phyloP scores from a whole-genome alignment of 805 yeast species.

The Zygotorulaspora danielsina region DNA sequence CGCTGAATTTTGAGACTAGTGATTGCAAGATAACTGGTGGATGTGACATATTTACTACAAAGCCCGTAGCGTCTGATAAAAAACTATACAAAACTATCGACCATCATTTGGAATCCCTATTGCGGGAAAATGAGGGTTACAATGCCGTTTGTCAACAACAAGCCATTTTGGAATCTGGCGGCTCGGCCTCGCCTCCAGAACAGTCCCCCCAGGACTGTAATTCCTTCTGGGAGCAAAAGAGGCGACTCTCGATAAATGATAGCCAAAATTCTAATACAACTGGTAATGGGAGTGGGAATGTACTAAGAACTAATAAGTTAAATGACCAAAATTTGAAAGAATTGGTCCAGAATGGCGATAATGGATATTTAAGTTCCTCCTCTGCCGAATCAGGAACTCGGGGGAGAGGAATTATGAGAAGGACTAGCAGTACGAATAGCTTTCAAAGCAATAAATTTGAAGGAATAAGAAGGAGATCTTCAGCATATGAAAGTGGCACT shows the following conservation, averaged over 20 bases:
- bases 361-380: constrained; percentile 31
- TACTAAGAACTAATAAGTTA: constrained; percentile 27
- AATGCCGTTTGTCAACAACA: constrained; percentile 34
- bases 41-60: constrained; percentile 90
- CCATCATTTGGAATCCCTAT: constrained; percentile 58
- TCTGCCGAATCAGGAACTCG: constrained; percentile 26
- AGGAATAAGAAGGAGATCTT: constrained; percentile 26
- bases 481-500: constrained; percentile 24
- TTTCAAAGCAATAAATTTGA: constrained; percentile 15
- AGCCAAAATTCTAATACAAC: constrained; percentile 18
- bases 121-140: constrained; percentile 37
- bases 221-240: constrained; percentile 40
- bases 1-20: constrained; percentile 69
- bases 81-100: constrained; percentile 86
- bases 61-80: constrained; percentile 85
- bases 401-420: constrained; percentile 15
- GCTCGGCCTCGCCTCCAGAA: constrained; percentile 11
- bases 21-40: constrained; percentile 81
- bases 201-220: constrained; percentile 22
- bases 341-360: constrained; percentile 26
- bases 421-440: constrained; percentile 29
- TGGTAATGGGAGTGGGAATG: constrained; percentile 8
- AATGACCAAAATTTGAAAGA: constrained; percentile 37
- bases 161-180: constrained; percentile 17
- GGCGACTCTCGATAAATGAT: constrained; percentile 39